phyloP scores from a whole-genome alignment of 495 filamentous ascomycete species.

The Penicillium roqueforti region DNA sequence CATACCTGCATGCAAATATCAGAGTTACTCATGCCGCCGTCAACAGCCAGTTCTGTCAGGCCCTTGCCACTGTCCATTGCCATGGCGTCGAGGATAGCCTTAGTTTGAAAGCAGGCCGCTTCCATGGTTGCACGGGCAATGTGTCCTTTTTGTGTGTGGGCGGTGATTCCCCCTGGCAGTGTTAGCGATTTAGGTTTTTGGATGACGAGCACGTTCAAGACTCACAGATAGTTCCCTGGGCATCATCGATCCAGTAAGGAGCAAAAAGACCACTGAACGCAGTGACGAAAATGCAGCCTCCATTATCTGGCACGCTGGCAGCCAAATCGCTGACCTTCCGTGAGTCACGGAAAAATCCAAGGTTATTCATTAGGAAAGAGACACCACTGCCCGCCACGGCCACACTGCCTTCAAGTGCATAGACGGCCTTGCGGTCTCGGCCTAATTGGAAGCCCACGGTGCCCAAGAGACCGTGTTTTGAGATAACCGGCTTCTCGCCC shows the following conservation, averaged over 20 bases:
- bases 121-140: slow-evolving; percentile 93
- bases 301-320: slow-evolving; percentile 77
- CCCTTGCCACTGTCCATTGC: slow-evolving; percentile 80
- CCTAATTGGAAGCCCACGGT: slow-evolving; percentile 80
- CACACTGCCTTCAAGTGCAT: slow-evolving; percentile 89
- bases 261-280: slow-evolving; percentile 95
- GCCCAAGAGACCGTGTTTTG: slow-evolving; percentile 79
- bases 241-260: slow-evolving; percentile 98
- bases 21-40: slow-evolving; percentile 92
- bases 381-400: slow-evolving; percentile 88
- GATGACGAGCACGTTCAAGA: slow-evolving; percentile 1
- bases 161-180: slow-evolving; percentile 72
- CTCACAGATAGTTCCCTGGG: slow-evolving; percentile 83
- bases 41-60: slow-evolving; percentile 74
- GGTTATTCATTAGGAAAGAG: slow-evolving; percentile 86
- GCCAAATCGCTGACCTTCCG: slow-evolving; percentile 80
- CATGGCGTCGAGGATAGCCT: slow-evolving; percentile 94
- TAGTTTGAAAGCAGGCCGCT: slow-evolving; percentile 92
- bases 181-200: slow-evolving; percentile 8
- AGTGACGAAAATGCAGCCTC: slow-evolving; percentile 90
- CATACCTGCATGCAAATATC: slow-evolving; percentile 89
- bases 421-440: slow-evolving; percentile 64
- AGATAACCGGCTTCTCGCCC: slow-evolving; percentile 84
- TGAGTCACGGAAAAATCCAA: slow-evolving; percentile 76
- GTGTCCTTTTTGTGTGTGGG: slow-evolving; percentile 84